Evolutionary conservation across 2,329 filamentous ascomycete species (phyloP).

Genomic region (Catunica adiposa): DNA sequence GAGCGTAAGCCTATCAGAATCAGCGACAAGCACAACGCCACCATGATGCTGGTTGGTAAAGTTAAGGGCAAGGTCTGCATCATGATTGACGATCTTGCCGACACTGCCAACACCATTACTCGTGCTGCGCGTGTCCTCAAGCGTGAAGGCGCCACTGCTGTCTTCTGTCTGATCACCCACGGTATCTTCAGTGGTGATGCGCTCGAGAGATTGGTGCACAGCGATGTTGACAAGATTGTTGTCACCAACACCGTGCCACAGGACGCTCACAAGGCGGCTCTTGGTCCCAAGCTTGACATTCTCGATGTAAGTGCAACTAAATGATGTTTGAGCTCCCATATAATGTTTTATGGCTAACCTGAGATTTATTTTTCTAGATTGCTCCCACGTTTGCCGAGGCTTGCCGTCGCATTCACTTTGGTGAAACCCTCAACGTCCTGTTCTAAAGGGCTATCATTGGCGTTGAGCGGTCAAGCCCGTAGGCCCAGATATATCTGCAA

Average conservation of each 20-base stretch:
- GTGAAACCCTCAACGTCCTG: slow-evolving; percentile 90
- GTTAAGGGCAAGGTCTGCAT: slow-evolving; percentile 70
- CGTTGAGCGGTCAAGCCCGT: no score
- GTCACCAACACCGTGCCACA: slow-evolving; percentile 95
- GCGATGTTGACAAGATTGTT: slow-evolving; percentile 78
- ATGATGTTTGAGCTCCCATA: background rate
- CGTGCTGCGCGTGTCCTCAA: slow-evolving; percentile 92
- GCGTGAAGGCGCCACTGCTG: slow-evolving; percentile 78
- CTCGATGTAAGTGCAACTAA: slow-evolving; percentile 38
- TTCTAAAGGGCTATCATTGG: slow-evolving; percentile 30
- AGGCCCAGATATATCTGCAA: no score
- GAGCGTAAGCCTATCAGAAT: slow-evolving; percentile 81
- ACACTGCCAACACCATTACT: slow-evolving; percentile 95
- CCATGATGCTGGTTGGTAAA: slow-evolving; percentile 89
- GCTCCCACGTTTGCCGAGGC: slow-evolving; percentile 87
- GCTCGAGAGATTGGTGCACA: slow-evolving; percentile 84
- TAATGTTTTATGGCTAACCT: background rate
- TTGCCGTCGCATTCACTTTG: slow-evolving; percentile 89
- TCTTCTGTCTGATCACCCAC: slow-evolving; percentile 87
- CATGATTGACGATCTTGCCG: slow-evolving; percentile 82
- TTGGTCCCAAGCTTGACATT: slow-evolving; percentile 79
- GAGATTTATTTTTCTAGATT: slow-evolving; percentile 26
- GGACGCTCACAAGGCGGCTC: slow-evolving; percentile 52
- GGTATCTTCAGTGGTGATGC: slow-evolving; percentile 91
- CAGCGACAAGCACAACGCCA: slow-evolving; percentile 74